Evolutionary conservation across 495 filamentous ascomycete genomes (phyloP).

Genomic region (Collariella sp.): DNA sequence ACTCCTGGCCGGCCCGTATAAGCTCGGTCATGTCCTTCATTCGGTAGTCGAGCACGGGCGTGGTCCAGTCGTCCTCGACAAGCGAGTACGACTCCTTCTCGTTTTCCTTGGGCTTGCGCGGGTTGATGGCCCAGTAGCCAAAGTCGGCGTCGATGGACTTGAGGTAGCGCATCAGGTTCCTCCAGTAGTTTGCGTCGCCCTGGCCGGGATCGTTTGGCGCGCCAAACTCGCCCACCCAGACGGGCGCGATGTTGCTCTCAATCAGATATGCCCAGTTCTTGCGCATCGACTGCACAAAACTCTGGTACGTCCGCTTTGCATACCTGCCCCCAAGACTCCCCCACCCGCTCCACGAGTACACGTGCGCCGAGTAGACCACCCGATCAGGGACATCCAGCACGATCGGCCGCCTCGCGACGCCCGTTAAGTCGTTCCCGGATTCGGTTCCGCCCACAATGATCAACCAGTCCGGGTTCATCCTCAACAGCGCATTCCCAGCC

Average conservation of each 20-base stretch:
- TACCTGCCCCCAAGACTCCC: slow-evolving; percentile 45
- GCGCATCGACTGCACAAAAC: slow-evolving; percentile 49
- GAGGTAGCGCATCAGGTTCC: slow-evolving; percentile 47
- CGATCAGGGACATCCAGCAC: slow-evolving; percentile 41
- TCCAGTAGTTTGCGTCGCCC: slow-evolving; percentile 52
- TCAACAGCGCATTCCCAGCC: slow-evolving; percentile 46
- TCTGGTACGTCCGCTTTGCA: slow-evolving; percentile 43
- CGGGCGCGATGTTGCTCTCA: slow-evolving; percentile 47
- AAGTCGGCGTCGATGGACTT: slow-evolving; percentile 49
- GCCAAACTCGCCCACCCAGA: slow-evolving; percentile 56
- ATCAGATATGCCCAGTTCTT: slow-evolving; percentile 55
- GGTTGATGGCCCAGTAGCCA: slow-evolving; percentile 58
- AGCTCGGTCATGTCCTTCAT: slow-evolving; percentile 48
- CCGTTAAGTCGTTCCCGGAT: slow-evolving; percentile 49
- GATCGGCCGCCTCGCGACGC: slow-evolving; percentile 42
- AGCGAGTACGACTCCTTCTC: slow-evolving; percentile 47
- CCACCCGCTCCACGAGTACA: slow-evolving; percentile 57
- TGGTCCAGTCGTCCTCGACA: slow-evolving; percentile 50
- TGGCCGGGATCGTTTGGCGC: slow-evolving; percentile 38
- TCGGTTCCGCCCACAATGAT: slow-evolving; percentile 55
- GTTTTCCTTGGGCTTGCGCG: slow-evolving; percentile 46
- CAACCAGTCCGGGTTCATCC: slow-evolving; percentile 50
- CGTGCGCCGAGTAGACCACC: slow-evolving; percentile 55
- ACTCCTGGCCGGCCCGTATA: slow-evolving; percentile 20
- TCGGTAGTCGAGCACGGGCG: slow-evolving; percentile 47